Base-by-base conservation (phyloP, 2,329 filamentous ascomycete genomes). In the Aspergillus floridensis region DNA sequence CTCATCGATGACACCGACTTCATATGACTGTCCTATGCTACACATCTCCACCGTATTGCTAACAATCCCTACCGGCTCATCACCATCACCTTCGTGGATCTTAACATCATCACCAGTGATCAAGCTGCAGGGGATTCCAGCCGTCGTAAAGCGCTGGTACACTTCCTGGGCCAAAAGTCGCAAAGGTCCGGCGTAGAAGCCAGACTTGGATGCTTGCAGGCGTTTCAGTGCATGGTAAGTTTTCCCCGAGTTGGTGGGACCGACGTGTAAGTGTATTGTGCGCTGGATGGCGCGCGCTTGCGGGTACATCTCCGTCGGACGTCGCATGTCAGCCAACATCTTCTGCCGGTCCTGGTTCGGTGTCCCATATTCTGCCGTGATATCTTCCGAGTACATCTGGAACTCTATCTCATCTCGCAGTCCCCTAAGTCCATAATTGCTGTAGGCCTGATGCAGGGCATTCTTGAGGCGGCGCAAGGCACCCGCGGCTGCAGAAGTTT, bases 31-130 rank as follows among this genome's bases (percentile, higher is more conserved):
- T 52, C 82, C 81, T 21, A 86, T 66, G 6, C 84, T 84, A 24
- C 88, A 82, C 88, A 99, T 99, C 74, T 99, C 95, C 3, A 99
- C 95, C 0, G 95, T 99, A 71, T 95, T 97, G 71, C 92, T 93
- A 59, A 83, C 84, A 70, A 96, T 88, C 12, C 11, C 31, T 61
- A 82, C 69, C 2, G 76, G 67, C 4, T 77, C 76, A 54, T 87
- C 79, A 10, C 83, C 78, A 50, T 86, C 79, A 8, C 83, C 78
- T 51, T 86, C 79, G 0, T 91, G 87, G 8, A 90, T 77, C 55
- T 90, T 86, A 60, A 91, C 85, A 72, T 99, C 95, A 71, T 99
- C 95, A 53, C 95, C 96, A 0, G 96, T 99, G 49, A 98, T 77
- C 55, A 99, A 81, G 51, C 89, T 88, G 70, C 92, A 96, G 0